Conservation (phyloP, 257 asterid genomes). For the Ocimum tenuiflorum region DNA sequence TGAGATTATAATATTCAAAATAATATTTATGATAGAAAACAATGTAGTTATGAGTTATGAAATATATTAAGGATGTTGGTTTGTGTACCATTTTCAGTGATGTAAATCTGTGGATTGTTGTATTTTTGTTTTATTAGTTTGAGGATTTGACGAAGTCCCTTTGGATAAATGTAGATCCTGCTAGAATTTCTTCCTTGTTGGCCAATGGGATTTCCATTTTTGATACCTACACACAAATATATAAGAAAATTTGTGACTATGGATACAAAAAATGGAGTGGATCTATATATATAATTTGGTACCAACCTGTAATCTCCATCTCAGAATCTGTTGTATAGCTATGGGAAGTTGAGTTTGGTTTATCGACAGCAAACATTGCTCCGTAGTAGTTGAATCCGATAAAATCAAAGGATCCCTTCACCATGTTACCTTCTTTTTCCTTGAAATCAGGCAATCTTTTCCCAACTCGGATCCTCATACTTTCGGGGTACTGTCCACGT, state of each 20-base stretch:
- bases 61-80: background rate
- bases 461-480: slow-evolving; percentile 28
- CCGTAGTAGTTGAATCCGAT: slow-evolving; percentile 42
- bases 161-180: slow-evolving; percentile 34
- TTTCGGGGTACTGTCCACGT: slow-evolving; percentile 33
- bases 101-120: slow-evolving; percentile 29
- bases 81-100: slow-evolving; percentile 26
- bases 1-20: slow-evolving; percentile 10
- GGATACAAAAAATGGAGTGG: background rate
- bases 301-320: slow-evolving; percentile 25
- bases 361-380: slow-evolving; percentile 32
- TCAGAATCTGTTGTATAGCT: slow-evolving; percentile 33
- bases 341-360: slow-evolving; percentile 27
- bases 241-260: too few species aligned
- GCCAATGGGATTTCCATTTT: slow-evolving; percentile 26
- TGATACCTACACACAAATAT: slow-evolving; percentile 14
- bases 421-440: slow-evolving; percentile 15
- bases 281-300: too few species aligned
- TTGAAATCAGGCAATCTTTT: slow-evolving; percentile 33
- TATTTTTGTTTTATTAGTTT: slow-evolving; percentile 25
- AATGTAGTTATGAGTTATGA: too few species aligned
- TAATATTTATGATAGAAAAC: too few species aligned
- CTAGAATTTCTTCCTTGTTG: slow-evolving; percentile 32
- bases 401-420: slow-evolving; percentile 40
- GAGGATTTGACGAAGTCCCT: slow-evolving; percentile 34